Evolutionary conservation across 2,329 filamentous ascomycete genomes (phyloP).

Genomic region (Periglandula ipomoeae): DNA sequence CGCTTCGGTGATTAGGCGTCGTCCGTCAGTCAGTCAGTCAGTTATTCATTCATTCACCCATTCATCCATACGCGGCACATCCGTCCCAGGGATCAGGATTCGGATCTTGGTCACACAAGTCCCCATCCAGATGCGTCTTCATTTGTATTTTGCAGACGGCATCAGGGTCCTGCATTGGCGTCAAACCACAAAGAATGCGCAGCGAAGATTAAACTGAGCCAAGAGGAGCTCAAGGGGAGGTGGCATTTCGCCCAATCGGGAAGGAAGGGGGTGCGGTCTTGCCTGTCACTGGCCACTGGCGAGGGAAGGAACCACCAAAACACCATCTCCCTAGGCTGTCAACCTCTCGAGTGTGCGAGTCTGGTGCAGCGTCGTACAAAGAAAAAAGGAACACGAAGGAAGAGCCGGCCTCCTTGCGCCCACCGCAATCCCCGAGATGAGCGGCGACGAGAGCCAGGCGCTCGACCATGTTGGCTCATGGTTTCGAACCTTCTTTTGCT

Average conservation of each 20-base stretch:
- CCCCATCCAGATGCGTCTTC: neutral
- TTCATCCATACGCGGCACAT: neutral
- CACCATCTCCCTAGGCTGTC: too few species aligned
- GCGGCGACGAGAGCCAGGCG: neutral
- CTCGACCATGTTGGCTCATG: neutral
- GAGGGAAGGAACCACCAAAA: neutral
- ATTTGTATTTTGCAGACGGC: too few species aligned
- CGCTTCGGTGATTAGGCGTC: too few species aligned
- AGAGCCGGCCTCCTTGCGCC: neutral
- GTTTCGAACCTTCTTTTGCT: neutral
- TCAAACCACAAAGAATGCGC: conserved; percentile 2
- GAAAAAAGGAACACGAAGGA: too few species aligned
- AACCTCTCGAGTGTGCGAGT: neutral
- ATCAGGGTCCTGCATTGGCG: conserved; percentile 4
- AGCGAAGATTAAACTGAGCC: neutral
- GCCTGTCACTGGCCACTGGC: neutral
- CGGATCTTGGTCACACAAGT: neutral
- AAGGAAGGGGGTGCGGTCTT: conserved; percentile 3
- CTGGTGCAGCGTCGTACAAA: neutral
- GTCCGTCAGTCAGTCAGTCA: too few species aligned
- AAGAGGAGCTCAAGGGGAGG: neutral
- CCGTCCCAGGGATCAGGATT: neutral
- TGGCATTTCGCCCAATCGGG: conserved; percentile 1
- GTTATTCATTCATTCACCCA: neutral
- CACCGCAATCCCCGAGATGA: neutral